Evolutionary conservation across 805 yeast genomes (phyloP).

Genomic region (Cyberlindnera mississippiensis): DNA sequence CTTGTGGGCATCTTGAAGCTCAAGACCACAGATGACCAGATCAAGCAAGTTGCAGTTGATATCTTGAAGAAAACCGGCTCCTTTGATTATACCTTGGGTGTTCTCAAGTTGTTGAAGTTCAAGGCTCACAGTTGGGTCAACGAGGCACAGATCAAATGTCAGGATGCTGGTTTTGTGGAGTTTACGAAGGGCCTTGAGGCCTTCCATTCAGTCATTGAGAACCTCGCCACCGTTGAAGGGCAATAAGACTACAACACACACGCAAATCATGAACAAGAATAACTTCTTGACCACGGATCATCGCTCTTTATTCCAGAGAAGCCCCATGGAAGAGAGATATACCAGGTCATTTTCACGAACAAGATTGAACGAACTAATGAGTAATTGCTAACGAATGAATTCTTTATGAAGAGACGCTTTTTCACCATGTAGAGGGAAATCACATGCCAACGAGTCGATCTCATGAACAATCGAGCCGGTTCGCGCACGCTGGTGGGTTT

Average conservation of each 20-base stretch:
- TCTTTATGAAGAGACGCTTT: neutral
- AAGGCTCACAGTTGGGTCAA: conserved; percentile 14
- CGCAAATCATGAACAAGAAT: no score
- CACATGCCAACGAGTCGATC: no score
- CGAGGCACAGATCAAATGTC: conserved; percentile 4
- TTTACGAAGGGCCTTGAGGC: conserved; percentile 1
- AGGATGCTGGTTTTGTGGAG: neutral
- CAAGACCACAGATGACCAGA: conserved; percentile 44
- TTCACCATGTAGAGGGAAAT: neutral
- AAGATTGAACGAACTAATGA: neutral
- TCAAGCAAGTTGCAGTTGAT: conserved; percentile 48
- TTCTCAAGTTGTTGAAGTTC: conserved; percentile 11
- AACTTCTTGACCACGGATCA: no score
- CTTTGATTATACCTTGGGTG: conserved; percentile 18
- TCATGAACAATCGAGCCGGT: no score
- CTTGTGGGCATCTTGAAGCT: conserved; percentile 48
- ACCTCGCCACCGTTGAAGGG: conserved; percentile 1
- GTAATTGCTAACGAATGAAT: neutral
- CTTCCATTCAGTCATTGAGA: conserved; percentile 9
- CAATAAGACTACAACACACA: no score
- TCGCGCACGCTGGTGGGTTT: no score
- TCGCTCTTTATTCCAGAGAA: no score
- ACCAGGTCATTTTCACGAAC: neutral
- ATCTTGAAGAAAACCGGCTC: conserved; percentile 35
- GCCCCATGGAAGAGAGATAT: neutral